Percentiles rank a stretch among this genome's conserved stretches.
These are phyloP conservation scores for Phytophthora ohioensis DNA, from an alignment of 352 stramenopile species.

Conservation along the genomic window DNA sequence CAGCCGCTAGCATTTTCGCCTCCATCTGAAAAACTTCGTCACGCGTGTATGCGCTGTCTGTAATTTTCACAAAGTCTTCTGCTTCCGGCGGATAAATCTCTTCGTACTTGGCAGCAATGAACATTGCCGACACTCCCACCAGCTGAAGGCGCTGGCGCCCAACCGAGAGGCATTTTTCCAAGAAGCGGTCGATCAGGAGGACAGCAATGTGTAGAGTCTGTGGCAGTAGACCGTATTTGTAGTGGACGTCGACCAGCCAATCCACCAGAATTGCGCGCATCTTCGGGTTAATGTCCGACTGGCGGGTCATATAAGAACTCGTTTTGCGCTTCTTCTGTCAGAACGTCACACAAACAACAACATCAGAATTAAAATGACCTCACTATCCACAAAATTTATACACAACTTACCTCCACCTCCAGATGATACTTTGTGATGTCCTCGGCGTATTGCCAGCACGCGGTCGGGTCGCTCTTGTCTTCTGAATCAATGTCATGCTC, in stretches of 20 bases:
- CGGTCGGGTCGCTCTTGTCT: conserved; percentile 68
- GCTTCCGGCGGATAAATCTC: conserved; percentile 96
- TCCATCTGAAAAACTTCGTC: conserved; percentile 88
- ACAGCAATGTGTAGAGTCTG: conserved; percentile 90
- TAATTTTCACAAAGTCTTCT: conserved; percentile 97
- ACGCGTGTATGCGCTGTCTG: conserved; percentile 94
- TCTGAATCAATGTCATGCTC: conserved; percentile 80
- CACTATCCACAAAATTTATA: neutral
- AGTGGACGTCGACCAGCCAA: conserved; percentile 97
- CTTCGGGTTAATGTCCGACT: conserved; percentile 98
- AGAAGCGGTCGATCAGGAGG: conserved; percentile 83
- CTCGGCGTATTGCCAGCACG: conserved; percentile 85
- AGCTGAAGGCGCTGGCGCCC: conserved; percentile 94
- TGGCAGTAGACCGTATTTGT: conserved; percentile 81
- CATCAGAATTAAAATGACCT: neutral
- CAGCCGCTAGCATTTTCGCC: conserved; percentile 71
- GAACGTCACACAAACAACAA: conserved; percentile 7
- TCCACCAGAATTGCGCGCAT: conserved; percentile 99
- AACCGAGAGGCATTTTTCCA: conserved; percentile 78
- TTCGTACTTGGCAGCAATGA: conserved; percentile 98
- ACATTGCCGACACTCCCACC: conserved; percentile 95
- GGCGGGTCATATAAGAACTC: conserved; percentile 83
- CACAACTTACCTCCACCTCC: conserved; percentile 55
- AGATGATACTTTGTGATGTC: conserved; percentile 88
- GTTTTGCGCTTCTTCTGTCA: conserved; percentile 66